phyloP scores from a whole-genome alignment of 1,139 yeast species.

The Saccharomycopsis hybrid region DNA sequence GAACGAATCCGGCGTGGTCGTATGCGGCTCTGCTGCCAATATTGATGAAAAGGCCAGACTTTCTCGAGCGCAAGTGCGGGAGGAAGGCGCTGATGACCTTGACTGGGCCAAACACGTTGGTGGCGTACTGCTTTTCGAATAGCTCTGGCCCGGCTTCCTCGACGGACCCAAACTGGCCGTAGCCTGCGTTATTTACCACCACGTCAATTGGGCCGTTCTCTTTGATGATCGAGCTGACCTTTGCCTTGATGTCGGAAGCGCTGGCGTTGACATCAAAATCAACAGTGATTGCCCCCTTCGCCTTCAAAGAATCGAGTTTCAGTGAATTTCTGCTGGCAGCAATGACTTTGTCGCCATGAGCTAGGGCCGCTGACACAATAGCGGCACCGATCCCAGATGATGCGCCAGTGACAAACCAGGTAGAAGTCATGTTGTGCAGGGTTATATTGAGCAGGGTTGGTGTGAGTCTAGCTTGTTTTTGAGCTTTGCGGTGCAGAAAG shows the following conservation, averaged over 20 bases:
- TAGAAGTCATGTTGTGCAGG: no score
- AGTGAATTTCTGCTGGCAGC: background rate
- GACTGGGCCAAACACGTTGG: background rate
- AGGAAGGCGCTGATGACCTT: background rate
- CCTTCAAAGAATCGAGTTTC: background rate
- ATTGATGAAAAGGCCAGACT: background rate
- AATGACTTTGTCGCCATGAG: no score
- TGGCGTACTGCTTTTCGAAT: background rate
- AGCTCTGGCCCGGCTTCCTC: background rate
- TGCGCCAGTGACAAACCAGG: no score
- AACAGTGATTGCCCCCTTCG: background rate
- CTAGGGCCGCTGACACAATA: no score
- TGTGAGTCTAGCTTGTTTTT: no score
- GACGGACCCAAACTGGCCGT: background rate
- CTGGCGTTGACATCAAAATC: background rate
- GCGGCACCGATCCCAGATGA: no score
- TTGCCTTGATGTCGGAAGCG: constrained; percentile 7
- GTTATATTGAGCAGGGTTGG: no score
- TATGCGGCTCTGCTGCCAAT: background rate
- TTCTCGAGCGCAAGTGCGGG: background rate
- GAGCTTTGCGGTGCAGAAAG: no score
- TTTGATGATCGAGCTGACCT: constrained; percentile 9
- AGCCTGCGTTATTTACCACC: no score
- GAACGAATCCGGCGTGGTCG: background rate
- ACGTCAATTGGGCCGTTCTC: background rate